These are phyloP conservation scores for Nematodospora valgi DNA, from an alignment of 805 yeast species.

Conservation along the genomic window DNA sequence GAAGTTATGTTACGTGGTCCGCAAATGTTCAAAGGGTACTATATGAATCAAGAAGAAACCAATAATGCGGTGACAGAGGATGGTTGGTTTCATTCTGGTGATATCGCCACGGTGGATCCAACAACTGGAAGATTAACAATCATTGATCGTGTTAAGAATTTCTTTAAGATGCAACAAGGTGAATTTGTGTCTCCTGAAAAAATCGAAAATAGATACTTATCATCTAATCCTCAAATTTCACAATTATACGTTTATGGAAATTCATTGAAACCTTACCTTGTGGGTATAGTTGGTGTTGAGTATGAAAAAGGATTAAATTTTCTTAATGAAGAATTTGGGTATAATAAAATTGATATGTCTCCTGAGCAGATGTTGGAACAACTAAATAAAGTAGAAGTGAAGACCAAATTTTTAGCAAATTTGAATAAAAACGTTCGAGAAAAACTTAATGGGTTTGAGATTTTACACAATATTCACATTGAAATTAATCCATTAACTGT, in stretches of 20 bases:
- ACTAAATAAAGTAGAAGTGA: constrained; percentile 16
- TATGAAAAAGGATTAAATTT: constrained; percentile 26
- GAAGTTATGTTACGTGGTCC: constrained; percentile 66
- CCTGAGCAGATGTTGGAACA: constrained; percentile 11
- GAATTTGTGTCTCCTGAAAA: constrained; percentile 68
- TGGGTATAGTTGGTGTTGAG: constrained; percentile 62
- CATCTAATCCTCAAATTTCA: constrained; percentile 43
- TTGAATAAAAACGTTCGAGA: constrained; percentile 20
- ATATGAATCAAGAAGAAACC: constrained; percentile 55
- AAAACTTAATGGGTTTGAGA: constrained; percentile 27
- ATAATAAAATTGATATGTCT: constrained; percentile 10
- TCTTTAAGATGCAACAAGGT: constrained; percentile 53
- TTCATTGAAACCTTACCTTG: constrained; percentile 48
- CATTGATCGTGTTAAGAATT: constrained; percentile 71
- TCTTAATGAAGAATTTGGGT: constrained; percentile 14
- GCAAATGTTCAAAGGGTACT: constrained; percentile 55
- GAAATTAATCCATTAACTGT: constrained; percentile 38
- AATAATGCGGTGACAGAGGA: constrained; percentile 47
- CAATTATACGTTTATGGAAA: constrained; percentile 64
- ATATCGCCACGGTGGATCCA: constrained; percentile 52
- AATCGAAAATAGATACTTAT: constrained; percentile 58
- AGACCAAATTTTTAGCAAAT: constrained; percentile 17
- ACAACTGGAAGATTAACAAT: constrained; percentile 51
- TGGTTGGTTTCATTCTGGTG: constrained; percentile 64
- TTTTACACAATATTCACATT: constrained; percentile 25